Evolutionary conservation across 768 basidiomycete genomes (phyloP), one percentile per base, ranked within the genome.

Genomic region (Astraeus odoratus): DNA sequence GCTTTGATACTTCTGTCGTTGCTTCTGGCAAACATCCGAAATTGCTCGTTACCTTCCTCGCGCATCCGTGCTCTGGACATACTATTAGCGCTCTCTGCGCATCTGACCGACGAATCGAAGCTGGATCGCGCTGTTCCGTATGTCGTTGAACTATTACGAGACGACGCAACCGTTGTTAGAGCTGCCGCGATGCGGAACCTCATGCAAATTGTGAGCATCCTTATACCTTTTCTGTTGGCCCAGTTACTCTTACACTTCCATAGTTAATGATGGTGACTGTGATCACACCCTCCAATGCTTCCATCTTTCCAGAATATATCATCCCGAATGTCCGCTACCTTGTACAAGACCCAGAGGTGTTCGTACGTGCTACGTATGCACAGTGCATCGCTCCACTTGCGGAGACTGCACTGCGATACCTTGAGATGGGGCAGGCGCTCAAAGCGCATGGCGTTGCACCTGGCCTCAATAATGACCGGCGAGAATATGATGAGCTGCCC

Each of bases 221-320:
- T 22, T 20, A 42, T 30, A 44, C 33, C 16, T 36, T 29, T 16
- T 42, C 20, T n/a, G 3, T 23, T 46, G 19, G 37, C 47, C 49
- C 6, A 51, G 54, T 71, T n/a, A 67, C 69, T 60, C 54, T 40
- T 19, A 37, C 19, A 23, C 18, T n/a, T 27, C 20, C 23, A 9
- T 19, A 77, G 75, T 51, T 76, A 37, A 74, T 75, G 61, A 63
- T 79, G n/a, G 84, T 87, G 24, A 79, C 78, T 1, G 81, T 82
- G 7, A 87, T 90, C 43, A 76, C 78, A 3, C 75, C 75, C 5
- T 74, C 74, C 0, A 78, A 78, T 39, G 70, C 71, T 60, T 58
- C 88, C 7, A 87, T 97, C 20, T 86, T 98, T 57, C 88, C 93
- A 0, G 94, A 97, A 63, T 99, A 97, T 61, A 86, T 98, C 53